phyloP scores from a whole-genome alignment of 148 eudicot genomes.

The Cornus florida region DNA sequence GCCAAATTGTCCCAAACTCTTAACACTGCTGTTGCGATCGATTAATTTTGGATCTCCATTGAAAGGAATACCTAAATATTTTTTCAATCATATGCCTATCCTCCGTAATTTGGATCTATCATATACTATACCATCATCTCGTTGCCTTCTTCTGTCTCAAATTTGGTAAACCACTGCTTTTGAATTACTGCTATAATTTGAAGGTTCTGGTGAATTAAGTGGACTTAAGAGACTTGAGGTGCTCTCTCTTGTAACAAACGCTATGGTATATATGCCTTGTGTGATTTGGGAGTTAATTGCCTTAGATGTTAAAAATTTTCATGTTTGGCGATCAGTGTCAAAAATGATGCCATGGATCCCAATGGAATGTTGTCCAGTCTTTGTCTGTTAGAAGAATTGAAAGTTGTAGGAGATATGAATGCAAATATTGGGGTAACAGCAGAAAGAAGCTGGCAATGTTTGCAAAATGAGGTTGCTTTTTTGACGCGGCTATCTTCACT shows the following conservation, averaged over 20 bases:
- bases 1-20: neutral
- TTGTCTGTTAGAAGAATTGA: no score
- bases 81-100: neutral
- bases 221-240: neutral
- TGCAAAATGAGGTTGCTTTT: no score
- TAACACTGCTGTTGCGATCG: neutral
- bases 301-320: neutral
- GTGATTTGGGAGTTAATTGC: neutral
- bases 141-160: constrained; percentile 8
- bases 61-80: neutral
- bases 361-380: neutral
- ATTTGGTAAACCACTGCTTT: neutral
- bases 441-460: no score
- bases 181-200: neutral
- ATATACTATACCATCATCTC: neutral
- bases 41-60: no score
- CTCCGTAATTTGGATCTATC: constrained; percentile 1
- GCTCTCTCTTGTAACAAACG: neutral
- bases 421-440: no score
- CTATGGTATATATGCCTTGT: neutral
- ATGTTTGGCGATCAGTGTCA: no score
- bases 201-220: neutral
- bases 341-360: neutral
- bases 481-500: no score
- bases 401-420: no score